phyloP scores from a whole-genome alignment of 768 basidiomycete species.

The Leucosporidium creatinivorum region DNA sequence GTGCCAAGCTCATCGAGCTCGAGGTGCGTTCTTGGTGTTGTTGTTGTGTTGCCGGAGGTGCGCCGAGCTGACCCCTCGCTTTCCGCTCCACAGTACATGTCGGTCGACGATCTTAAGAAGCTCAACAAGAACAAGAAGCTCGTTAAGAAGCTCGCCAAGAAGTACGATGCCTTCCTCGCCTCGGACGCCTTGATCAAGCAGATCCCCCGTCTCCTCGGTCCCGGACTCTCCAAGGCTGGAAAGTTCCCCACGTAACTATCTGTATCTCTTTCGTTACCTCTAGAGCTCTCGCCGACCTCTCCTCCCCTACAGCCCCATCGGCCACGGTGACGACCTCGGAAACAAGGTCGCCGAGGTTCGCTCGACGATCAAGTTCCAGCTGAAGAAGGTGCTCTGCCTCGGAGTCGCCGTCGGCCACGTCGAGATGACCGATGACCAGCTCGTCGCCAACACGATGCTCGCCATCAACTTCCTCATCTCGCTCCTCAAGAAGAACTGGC shows the following conservation, averaged over 20 bases:
- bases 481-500: constrained; percentile 89
- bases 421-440: constrained; percentile 95
- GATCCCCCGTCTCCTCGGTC: constrained; percentile 98
- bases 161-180: constrained; percentile 96
- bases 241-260: constrained; percentile 28
- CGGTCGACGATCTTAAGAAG: constrained; percentile 99
- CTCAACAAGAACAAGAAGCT: constrained; percentile 90
- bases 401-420: constrained; percentile 98
- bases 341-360: constrained; percentile 92
- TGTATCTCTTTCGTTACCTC: background rate
- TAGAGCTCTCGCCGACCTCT: background rate
- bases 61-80: background rate
- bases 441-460: constrained; percentile 95
- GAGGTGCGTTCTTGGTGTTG: constrained; percentile 41
- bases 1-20: constrained; percentile 93
- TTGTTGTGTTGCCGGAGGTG: background rate
- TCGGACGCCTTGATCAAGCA: constrained; percentile 98
- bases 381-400: constrained; percentile 97
- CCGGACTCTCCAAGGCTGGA: constrained; percentile 96
- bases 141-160: constrained; percentile 93
- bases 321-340: constrained; percentile 77
- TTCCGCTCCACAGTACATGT: constrained; percentile 66
- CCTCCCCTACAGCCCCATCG: constrained; percentile 74
- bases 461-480: constrained; percentile 99
- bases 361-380: constrained; percentile 99